Conservation (phyloP, 2,329 filamentous ascomycete genomes). For the Plenodomus biglobosus region DNA sequence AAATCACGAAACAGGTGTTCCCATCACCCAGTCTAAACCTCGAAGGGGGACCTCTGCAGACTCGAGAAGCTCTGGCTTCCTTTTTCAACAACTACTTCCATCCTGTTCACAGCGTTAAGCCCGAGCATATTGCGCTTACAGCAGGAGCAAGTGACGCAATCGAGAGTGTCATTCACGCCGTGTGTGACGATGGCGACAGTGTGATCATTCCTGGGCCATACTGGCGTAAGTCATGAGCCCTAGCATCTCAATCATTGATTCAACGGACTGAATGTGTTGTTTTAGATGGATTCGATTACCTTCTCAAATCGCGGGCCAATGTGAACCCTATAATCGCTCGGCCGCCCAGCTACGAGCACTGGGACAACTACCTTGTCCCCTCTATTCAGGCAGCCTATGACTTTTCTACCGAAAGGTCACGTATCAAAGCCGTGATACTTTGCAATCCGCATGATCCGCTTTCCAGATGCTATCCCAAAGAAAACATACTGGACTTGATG, state of each 20-base stretch:
- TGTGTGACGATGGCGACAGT: conserved; percentile 37
- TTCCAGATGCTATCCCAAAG: conserved; percentile 28
- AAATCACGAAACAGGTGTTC: conserved; percentile 19
- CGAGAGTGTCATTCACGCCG: conserved; percentile 28
- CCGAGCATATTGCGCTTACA: conserved; percentile 33
- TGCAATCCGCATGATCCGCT: conserved; percentile 36
- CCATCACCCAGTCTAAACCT: background rate
- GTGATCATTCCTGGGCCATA: conserved; percentile 36
- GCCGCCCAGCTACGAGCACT: conserved; percentile 33
- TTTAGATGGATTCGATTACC: conserved; percentile 24
- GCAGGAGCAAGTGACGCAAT: conserved; percentile 32
- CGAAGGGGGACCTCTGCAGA: background rate
- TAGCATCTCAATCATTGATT: background rate
- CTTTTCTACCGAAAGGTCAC: conserved; percentile 27
- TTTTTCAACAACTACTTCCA: conserved; percentile 35
- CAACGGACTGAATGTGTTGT: background rate
- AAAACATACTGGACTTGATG: conserved; percentile 32
- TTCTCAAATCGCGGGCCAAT: conserved; percentile 24
- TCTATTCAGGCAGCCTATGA: conserved; percentile 36
- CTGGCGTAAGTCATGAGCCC: conserved; percentile 25
- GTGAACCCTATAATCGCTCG: conserved; percentile 30
- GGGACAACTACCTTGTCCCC: conserved; percentile 36
- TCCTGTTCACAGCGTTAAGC: conserved; percentile 28
- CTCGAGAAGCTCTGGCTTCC: conserved; percentile 24
- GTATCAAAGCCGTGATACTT: conserved; percentile 35